A percentile compares a stretch with the other conserved stretches of the same genome.
Evolutionary conservation across 306 rosid species (phyloP).

Genomic region (Boehmeria nivea): DNA sequence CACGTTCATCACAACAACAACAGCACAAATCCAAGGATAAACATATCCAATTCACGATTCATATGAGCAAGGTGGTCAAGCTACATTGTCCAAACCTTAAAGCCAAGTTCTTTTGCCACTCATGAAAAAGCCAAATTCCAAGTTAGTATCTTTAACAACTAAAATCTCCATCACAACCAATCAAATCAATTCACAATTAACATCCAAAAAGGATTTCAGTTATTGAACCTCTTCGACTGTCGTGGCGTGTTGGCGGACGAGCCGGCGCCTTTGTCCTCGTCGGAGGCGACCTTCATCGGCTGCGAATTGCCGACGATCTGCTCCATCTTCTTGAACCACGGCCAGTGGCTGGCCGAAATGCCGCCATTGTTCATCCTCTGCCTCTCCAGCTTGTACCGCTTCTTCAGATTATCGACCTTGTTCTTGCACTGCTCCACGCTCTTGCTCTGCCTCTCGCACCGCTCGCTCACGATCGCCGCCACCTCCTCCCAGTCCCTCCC

Average conservation of each 20-base stretch:
- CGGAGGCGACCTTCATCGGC: slow-evolving; percentile 50
- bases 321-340: slow-evolving; percentile 94
- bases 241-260: slow-evolving; percentile 55
- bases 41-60: no score
- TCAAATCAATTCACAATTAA: not conserved
- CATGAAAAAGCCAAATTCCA: not conserved
- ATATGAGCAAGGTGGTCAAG: not conserved
- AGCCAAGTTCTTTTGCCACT: not conserved
- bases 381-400: slow-evolving; percentile 84
- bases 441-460: slow-evolving; percentile 72
- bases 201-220: not conserved
- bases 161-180: no score
- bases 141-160: not conserved
- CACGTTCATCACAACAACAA: no score
- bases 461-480: slow-evolving; percentile 69
- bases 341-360: slow-evolving; percentile 77
- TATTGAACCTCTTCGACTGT: slow-evolving; percentile 82
- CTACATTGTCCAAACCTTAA: not conserved
- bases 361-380: slow-evolving; percentile 81
- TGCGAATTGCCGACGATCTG: slow-evolving; percentile 78
- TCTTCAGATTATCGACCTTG: slow-evolving; percentile 87
- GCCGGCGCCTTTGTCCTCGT: slow-evolving; percentile 58
- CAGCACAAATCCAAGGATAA: no score
- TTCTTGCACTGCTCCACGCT: slow-evolving; percentile 97
- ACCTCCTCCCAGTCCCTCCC: slow-evolving; percentile 99